A percentile compares a stretch with the other conserved stretches of the same genome.
Evolutionary conservation across 2,329 filamentous ascomycete species (phyloP).

Genomic region (Ploettnerulaceae sp.): DNA sequence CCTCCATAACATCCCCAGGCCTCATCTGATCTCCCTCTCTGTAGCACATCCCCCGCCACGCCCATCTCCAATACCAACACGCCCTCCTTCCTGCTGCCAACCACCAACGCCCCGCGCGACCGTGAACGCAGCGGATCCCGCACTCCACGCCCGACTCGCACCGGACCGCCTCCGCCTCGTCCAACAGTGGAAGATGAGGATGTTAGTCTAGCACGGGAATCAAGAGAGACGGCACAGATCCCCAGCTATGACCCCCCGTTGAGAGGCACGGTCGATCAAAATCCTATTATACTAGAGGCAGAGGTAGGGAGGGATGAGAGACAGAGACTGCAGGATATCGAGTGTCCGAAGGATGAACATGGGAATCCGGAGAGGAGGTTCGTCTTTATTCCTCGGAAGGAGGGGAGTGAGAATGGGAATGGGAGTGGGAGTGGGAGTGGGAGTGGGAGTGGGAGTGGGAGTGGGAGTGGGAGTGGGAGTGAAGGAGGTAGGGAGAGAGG

Average conservation of each 20-base stretch:
- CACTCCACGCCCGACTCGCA: slow-evolving; percentile 4
- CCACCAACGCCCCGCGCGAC: too few species aligned
- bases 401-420: too few species aligned
- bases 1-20: neutral
- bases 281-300: slow-evolving; percentile 61
- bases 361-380: slow-evolving; percentile 53
- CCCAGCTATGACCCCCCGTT: slow-evolving; percentile 50
- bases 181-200: slow-evolving; percentile 67
- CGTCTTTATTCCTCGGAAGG: slow-evolving; percentile 46
- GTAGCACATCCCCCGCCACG: too few species aligned
- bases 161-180: slow-evolving; percentile 45
- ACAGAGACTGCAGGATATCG: slow-evolving; percentile 26
- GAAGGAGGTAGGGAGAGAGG: neutral
- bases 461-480: slow-evolving; percentile 1
- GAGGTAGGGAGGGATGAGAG: slow-evolving; percentile 34
- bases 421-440: slow-evolving; percentile 1
- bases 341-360: slow-evolving; percentile 20
- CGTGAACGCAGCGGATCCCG: slow-evolving; percentile 22
- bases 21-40: slow-evolving; percentile 3
- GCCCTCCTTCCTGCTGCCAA: neutral
- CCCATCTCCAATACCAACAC: slow-evolving; percentile 11
- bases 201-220: slow-evolving; percentile 57
- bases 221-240: slow-evolving; percentile 20
- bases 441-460: neutral
- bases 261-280: slow-evolving; percentile 63